Percentiles rank a stretch among this genome's conserved stretches.
Evolutionary conservation across 352 stramenopile species (phyloP).

Genomic region (Blastocystis sp.): DNA sequence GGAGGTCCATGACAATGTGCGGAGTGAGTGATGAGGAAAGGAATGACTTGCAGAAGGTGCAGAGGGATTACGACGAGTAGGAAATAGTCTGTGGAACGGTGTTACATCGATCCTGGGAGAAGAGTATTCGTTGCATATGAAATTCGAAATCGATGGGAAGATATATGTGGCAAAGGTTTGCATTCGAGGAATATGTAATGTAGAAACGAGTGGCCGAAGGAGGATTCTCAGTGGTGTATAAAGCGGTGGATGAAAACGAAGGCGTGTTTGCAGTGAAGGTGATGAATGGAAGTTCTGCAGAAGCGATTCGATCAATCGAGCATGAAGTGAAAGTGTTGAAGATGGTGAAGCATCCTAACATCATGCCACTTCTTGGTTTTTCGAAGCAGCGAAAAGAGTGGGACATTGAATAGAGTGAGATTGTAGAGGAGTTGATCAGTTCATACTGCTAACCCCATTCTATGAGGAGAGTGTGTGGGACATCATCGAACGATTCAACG

Average conservation of each 20-base stretch:
- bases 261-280: slow-evolving; percentile 37
- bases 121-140: background rate
- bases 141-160: slow-evolving; percentile 3
- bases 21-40: background rate
- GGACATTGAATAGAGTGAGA: background rate
- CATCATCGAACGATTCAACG: slow-evolving; percentile 30
- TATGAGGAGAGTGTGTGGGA: slow-evolving; percentile 50
- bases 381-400: slow-evolving; percentile 27
- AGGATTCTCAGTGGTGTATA: slow-evolving; percentile 16
- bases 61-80: background rate
- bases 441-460: slow-evolving; percentile 30
- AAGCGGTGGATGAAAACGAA: background rate
- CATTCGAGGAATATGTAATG: background rate
- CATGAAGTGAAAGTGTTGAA: slow-evolving; percentile 40
- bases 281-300: slow-evolving; percentile 21
- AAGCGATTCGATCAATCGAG: background rate
- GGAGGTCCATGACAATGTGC: slow-evolving; percentile 5
- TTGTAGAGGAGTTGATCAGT: background rate
- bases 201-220: slow-evolving; percentile 26
- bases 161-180: background rate
- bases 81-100: background rate
- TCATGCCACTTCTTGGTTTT: slow-evolving; percentile 7
- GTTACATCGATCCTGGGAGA: slow-evolving; percentile 14
- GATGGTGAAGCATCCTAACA: slow-evolving; percentile 45
- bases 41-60: slow-evolving; percentile 5